Evolutionary conservation across 1,284 basidiomycete species (phyloP), one percentile per base, ranked within the genome.

Genomic region (Heterobasidion irregulare): DNA sequence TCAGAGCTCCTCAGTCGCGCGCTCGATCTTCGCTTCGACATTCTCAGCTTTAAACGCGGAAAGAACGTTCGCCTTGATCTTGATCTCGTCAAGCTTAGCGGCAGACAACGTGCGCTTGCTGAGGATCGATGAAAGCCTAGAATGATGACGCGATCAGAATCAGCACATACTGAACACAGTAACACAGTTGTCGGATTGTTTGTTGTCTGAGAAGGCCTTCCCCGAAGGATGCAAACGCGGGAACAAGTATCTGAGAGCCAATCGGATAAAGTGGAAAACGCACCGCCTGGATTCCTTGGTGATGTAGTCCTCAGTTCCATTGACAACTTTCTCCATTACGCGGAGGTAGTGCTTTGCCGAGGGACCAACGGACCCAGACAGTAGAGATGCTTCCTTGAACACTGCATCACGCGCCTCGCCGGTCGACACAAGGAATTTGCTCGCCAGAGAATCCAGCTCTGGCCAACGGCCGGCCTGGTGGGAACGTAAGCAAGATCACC

Each of bases 1-100:
- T 61, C 46, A 66, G 52, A 65, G 59, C 56, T 65, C 65, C 53
- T 60, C 62, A 26, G 47, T 44, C 12, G 57, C 47, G 61, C 57
- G 53, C 65, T 74, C 75, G 15, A 55, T 66, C 54, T 13, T 36
- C 12, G 12, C 49, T 13, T 34, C 51, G n/a, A 41, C 41, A 13
- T 76, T 74, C 59, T 73, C 73, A 38, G 67, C 70, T 66, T 81
- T 80, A 66, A 97, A 96, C 0, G 91, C 82, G 8, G 75, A 70
- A 54, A 97, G 82, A 62, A 97, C 82, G 74, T 98, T 98, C 53
- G 81, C 79, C 77, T 95, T 96, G 70, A 90, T 82, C 73, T 93
- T 91, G 65, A 98, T 84, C 75, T 98, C 94, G 69, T 99, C 96
- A 47, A 95, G 74, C 74, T 98, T 98, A 53, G 78, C 71, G 0